Evolutionary conservation across 805 yeast genomes (phyloP).

Genomic region (Ogataea chonburiensis): DNA sequence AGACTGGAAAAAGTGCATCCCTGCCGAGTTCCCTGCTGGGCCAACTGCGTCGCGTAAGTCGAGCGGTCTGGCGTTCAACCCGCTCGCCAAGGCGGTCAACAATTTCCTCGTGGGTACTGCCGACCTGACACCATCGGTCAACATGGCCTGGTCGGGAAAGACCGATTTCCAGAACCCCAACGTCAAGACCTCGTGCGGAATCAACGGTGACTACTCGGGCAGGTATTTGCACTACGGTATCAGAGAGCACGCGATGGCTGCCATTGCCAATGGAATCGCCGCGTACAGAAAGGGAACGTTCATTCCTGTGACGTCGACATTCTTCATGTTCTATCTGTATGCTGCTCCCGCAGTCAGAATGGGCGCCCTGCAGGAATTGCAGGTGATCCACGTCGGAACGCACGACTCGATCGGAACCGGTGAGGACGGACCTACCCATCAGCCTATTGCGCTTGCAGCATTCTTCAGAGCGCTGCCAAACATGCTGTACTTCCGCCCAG

Average conservation of each 20-base stretch:
- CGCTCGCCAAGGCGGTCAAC: slow-evolving; percentile 61
- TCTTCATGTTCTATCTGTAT: slow-evolving; percentile 85
- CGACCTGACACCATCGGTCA: slow-evolving; percentile 87
- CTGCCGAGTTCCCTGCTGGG: slow-evolving; percentile 75
- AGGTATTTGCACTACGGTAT: slow-evolving; percentile 97
- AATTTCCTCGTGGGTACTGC: slow-evolving; percentile 90
- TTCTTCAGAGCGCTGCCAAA: slow-evolving; percentile 78
- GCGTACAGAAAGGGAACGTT: slow-evolving; percentile 95
- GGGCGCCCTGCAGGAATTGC: slow-evolving; percentile 78
- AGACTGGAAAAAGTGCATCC: slow-evolving; percentile 78
- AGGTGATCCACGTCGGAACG: slow-evolving; percentile 83
- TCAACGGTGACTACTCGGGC: slow-evolving; percentile 80
- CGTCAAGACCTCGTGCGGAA: slow-evolving; percentile 41
- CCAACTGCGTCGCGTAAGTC: slow-evolving; percentile 93
- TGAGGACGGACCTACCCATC: slow-evolving; percentile 93
- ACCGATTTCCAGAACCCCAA: slow-evolving; percentile 89
- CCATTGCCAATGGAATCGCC: slow-evolving; percentile 93
- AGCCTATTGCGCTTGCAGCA: slow-evolving; percentile 85
- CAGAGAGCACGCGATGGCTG: slow-evolving; percentile 99
- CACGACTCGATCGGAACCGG: slow-evolving; percentile 90
- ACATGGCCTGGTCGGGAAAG: slow-evolving; percentile 82
- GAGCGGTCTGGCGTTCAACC: slow-evolving; percentile 76
- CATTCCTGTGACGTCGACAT: slow-evolving; percentile 40
- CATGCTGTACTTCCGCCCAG: slow-evolving; percentile 84
- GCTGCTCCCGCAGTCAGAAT: slow-evolving; percentile 87